Conservation (phyloP, 768 basidiomycete genomes). For the Tylopilus plumbeoviolaceoides region DNA sequence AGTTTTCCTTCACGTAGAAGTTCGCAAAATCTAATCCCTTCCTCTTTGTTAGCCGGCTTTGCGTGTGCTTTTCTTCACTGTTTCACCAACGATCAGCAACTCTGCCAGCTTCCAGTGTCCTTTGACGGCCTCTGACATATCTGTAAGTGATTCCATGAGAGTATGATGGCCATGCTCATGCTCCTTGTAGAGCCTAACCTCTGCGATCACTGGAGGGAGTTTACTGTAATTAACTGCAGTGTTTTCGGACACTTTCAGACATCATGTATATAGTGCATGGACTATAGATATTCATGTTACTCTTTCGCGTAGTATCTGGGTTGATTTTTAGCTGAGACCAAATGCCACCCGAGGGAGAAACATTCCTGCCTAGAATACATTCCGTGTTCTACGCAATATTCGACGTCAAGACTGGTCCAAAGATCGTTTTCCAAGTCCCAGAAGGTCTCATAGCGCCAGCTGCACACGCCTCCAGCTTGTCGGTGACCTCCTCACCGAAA, state of each 20-base stretch:
- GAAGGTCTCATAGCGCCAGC: constrained; percentile 73
- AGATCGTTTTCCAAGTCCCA: constrained; percentile 90
- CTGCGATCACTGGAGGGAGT: constrained; percentile 13
- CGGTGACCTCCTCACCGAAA: constrained; percentile 33
- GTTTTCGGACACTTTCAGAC: constrained; percentile 5
- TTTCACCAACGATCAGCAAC: constrained; percentile 65
- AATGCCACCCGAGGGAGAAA: constrained; percentile 52
- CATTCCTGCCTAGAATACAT: constrained; percentile 73
- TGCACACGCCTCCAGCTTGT: constrained; percentile 28
- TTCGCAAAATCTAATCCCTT: constrained; percentile 8
- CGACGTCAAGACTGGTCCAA: constrained; percentile 79
- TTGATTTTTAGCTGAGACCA: neutral
- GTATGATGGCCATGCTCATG: constrained; percentile 9
- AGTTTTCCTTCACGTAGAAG: neutral
- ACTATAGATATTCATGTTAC: constrained; percentile 6
- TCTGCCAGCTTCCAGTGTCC: constrained; percentile 64
- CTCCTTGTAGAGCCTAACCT: constrained; percentile 15
- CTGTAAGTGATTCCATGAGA: constrained; percentile 12
- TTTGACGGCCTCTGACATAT: constrained; percentile 33
- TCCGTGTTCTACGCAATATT: constrained; percentile 96
- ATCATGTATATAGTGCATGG: constrained; percentile 19
- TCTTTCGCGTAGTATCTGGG: neutral
- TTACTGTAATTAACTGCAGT: neutral
- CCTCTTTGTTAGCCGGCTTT: constrained; percentile 49
- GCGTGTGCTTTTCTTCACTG: constrained; percentile 56